phyloP scores from a whole-genome alignment of 2,329 filamentous ascomycete species.

The Lizonia empirigonia region DNA sequence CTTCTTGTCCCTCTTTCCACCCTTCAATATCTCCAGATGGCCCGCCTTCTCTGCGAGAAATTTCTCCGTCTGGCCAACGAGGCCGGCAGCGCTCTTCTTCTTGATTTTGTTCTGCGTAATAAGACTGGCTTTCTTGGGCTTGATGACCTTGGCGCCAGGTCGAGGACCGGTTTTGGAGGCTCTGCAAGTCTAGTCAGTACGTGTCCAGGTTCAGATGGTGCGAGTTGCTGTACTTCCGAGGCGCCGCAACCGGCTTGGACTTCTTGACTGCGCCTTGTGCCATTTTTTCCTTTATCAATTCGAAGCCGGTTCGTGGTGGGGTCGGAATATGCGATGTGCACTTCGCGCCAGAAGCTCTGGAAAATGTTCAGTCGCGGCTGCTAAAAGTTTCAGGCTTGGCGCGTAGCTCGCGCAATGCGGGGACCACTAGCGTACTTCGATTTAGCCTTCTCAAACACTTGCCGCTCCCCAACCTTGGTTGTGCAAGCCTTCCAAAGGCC shows the following conservation, averaged over 20 bases:
- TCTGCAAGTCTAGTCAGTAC: constrained; percentile 27
- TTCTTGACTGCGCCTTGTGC: constrained; percentile 58
- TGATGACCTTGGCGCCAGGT: constrained; percentile 66
- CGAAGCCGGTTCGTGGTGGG: background rate
- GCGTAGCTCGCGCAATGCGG: constrained; percentile 24
- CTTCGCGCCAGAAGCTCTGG: constrained; percentile 6
- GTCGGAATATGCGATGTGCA: background rate
- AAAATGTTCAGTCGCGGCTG: constrained; percentile 24
- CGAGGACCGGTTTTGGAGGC: constrained; percentile 55
- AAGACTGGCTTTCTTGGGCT: constrained; percentile 67
- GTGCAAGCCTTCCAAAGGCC: too few relatives aligned
- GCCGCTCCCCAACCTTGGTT: too few relatives aligned
- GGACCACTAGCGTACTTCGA: constrained; percentile 9
- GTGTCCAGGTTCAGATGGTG: background rate
- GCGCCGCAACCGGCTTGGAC: constrained; percentile 43
- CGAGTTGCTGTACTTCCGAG: constrained; percentile 45
- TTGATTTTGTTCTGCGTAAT: constrained; percentile 67
- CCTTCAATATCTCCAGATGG: constrained; percentile 70
- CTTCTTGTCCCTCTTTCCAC: constrained; percentile 64
- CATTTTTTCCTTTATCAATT: constrained; percentile 39
- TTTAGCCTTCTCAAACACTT: constrained; percentile 37
- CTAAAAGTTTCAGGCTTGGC: constrained; percentile 22
- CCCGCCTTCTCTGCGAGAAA: constrained; percentile 69
- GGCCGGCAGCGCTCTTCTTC: constrained; percentile 67
- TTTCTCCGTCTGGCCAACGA: constrained; percentile 70